phyloP scores from a whole-genome alignment of 352 stramenopile genomes.

The Phytophthora hybrid region DNA sequence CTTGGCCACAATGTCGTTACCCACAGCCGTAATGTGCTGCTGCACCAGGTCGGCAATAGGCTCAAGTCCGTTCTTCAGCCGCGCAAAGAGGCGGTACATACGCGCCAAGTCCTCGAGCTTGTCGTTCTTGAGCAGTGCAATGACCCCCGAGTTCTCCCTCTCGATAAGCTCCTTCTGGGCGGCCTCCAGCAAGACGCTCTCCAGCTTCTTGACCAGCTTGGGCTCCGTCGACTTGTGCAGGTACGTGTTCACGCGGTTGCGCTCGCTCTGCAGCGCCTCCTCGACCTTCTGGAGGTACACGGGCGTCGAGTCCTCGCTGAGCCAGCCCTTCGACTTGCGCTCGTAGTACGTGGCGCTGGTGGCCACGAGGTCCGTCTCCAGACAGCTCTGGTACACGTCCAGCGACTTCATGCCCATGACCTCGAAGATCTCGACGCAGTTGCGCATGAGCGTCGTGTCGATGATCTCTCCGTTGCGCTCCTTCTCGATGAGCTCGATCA shows the following conservation, averaged over 20 bases:
- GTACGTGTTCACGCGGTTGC: conserved; percentile 94
- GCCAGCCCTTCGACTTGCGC: conserved; percentile 97
- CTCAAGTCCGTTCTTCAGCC: conserved; percentile 96
- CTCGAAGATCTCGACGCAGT: conserved; percentile 98
- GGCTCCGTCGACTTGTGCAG: conserved; percentile 96
- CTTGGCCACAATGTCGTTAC: conserved; percentile 90
- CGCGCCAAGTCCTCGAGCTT: conserved; percentile 97
- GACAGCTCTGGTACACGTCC: conserved; percentile 96
- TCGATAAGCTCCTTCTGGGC: conserved; percentile 97
- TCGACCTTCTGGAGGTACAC: conserved; percentile 98
- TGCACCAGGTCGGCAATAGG: conserved; percentile 97
- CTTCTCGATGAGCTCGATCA: conserved; percentile 98
- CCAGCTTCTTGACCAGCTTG: conserved; percentile 95
- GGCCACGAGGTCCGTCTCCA: conserved; percentile 95
- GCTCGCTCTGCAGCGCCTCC: conserved; percentile 81
- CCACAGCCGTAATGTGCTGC: conserved; percentile 94
- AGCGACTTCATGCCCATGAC: conserved; percentile 97
- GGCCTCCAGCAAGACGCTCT: conserved; percentile 95
- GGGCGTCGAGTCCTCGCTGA: conserved; percentile 97
- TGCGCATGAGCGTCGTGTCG: conserved; percentile 97
- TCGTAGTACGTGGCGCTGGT: conserved; percentile 96
- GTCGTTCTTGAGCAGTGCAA: conserved; percentile 97
- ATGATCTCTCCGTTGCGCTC: conserved; percentile 98
- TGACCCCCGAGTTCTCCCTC: conserved; percentile 97
- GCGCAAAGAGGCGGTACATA: conserved; percentile 98